Percentiles rank a stretch among this genome's conserved stretches.
These are phyloP conservation scores for Pholiota conissans DNA, from an alignment of 768 basidiomycete species.

Conservation along the genomic window DNA sequence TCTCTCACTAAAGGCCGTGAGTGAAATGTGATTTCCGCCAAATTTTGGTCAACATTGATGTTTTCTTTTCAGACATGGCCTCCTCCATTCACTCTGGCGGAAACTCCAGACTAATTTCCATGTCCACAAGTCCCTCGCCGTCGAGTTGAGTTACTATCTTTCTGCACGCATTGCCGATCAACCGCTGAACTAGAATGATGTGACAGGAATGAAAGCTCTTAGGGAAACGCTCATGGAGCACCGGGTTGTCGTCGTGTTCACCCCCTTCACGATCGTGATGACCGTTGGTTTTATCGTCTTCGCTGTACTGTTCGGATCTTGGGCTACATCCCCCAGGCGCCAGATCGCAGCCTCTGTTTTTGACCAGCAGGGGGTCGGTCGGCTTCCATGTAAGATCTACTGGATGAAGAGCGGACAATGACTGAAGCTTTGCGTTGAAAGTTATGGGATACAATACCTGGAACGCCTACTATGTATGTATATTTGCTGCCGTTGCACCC, in stretches of 20 bases:
- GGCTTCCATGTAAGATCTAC: slow-evolving; percentile 27
- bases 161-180: background rate
- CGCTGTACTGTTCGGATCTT: slow-evolving; percentile 13
- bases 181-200: background rate
- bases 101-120: background rate
- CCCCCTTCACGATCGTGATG: slow-evolving; percentile 21
- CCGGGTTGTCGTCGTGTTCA: slow-evolving; percentile 20
- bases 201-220: background rate
- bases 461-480: slow-evolving; percentile 60
- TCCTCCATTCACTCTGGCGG: background rate
- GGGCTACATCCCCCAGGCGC: background rate
- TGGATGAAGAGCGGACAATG: background rate
- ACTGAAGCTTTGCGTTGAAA: slow-evolving; percentile 18
- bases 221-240: slow-evolving; percentile 11
- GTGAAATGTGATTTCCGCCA: background rate
- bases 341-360: background rate
- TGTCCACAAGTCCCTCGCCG: background rate
- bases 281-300: slow-evolving; percentile 16
- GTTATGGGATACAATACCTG: slow-evolving; percentile 66
- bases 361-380: slow-evolving; percentile 18
- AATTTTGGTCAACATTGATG: background rate
- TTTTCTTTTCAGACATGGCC: background rate
- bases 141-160: background rate
- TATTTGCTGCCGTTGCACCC: background rate
- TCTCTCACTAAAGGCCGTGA: background rate